These are phyloP conservation scores for Carex littledalei DNA, from an alignment of 176 grass and related monocot species.

Conservation along the genomic window DNA sequence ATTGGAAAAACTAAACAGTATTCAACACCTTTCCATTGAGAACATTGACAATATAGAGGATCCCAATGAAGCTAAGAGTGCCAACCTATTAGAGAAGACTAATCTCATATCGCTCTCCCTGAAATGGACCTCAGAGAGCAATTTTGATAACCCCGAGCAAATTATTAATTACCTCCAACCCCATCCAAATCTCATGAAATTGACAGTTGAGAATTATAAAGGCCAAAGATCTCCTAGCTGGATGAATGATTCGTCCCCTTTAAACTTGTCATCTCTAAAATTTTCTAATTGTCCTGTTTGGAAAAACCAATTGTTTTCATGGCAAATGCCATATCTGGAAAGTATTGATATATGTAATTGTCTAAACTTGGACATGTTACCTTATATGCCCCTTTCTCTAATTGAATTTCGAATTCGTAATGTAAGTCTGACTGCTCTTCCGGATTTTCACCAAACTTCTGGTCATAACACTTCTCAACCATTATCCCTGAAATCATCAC, in stretches of 20 bases:
- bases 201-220: too few relatives aligned
- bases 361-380: too few relatives aligned
- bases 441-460: too few relatives aligned
- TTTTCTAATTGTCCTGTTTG: not conserved
- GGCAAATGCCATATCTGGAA: too few relatives aligned
- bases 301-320: too few relatives aligned
- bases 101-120: slow-evolving; percentile 9
- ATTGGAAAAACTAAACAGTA: slow-evolving; percentile 17
- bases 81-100: slow-evolving; percentile 14
- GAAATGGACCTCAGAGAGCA: not conserved
- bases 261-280: slow-evolving; percentile 12
- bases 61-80: not conserved
- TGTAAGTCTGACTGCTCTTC: too few relatives aligned
- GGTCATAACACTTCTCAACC: too few relatives aligned
- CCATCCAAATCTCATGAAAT: not conserved
- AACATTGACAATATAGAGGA: slow-evolving; percentile 28
- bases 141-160: not conserved
- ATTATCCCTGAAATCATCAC: too few relatives aligned
- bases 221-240: too few relatives aligned
- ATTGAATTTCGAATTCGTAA: too few relatives aligned
- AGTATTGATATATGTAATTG: too few relatives aligned
- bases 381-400: too few relatives aligned
- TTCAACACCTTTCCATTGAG: not conserved
- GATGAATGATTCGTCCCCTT: not conserved
- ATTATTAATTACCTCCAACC: slow-evolving; percentile 34